These are phyloP conservation scores for Ophiostoma populinum DNA, from an alignment of 2,329 filamentous ascomycete genomes.

Conservation along the genomic window DNA sequence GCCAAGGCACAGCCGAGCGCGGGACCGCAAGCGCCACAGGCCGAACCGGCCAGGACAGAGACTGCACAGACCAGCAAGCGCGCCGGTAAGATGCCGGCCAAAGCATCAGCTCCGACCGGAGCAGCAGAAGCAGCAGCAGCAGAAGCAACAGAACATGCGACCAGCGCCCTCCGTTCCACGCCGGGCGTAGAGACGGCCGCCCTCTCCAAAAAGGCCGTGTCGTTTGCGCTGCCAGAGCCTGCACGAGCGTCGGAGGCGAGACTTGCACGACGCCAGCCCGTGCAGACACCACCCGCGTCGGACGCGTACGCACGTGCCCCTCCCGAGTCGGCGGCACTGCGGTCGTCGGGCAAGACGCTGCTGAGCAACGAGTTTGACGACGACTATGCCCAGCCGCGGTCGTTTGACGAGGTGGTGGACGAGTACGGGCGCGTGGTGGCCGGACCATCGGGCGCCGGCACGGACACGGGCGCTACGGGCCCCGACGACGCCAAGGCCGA, in stretches of 20 bases:
- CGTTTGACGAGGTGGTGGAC: conserved; percentile 19
- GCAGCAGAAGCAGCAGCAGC: neutral
- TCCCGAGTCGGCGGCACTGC: conserved; percentile 6
- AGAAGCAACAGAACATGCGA: neutral
- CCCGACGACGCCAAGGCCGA: conserved; percentile 16
- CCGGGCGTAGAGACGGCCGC: neutral
- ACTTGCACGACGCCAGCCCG: too few species aligned
- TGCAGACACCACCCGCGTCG: neutral
- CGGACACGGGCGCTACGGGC: neutral
- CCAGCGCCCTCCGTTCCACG: too few species aligned
- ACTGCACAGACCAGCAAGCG: too few species aligned
- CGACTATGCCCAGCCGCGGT: conserved; percentile 17
- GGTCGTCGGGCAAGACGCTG: conserved; percentile 13
- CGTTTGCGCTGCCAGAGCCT: neutral
- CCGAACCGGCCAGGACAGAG: too few species aligned
- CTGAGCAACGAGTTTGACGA: conserved; percentile 19
- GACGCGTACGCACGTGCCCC: conserved; percentile 4
- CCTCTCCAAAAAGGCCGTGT: neutral
- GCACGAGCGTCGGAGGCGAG: too few species aligned
- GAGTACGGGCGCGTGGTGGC: conserved; percentile 5
- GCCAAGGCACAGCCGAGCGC: too few species aligned
- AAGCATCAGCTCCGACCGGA: neutral
- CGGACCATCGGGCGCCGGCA: too few species aligned
- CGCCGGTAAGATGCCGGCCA: too few species aligned
- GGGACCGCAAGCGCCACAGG: too few species aligned